Evolutionary conservation across 2,329 filamentous ascomycete genomes (phyloP).

Genomic region (Talaromyces sp.): DNA sequence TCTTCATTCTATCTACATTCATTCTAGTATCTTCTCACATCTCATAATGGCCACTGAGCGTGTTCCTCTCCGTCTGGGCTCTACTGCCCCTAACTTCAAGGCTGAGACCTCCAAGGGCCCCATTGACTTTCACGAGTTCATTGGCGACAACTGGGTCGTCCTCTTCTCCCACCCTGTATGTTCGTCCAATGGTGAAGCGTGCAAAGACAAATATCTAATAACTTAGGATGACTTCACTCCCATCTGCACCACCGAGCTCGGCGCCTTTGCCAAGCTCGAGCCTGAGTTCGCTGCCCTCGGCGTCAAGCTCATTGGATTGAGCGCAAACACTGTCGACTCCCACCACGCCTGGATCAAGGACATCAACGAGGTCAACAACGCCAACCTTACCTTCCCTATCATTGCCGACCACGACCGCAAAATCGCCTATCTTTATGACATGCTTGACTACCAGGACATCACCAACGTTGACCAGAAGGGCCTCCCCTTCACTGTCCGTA

Average conservation of each 20-base stretch:
- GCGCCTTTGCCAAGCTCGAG: conserved; percentile 85
- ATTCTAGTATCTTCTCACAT: not conserved
- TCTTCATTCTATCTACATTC: no score
- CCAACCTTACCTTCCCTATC: conserved; percentile 71
- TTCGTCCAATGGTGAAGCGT: not conserved
- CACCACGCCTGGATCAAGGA: conserved; percentile 91
- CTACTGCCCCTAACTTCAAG: conserved; percentile 65
- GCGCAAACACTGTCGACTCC: conserved; percentile 76
- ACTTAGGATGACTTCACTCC: conserved; percentile 72
- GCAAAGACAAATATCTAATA: not conserved
- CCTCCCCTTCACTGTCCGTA: conserved; percentile 89
- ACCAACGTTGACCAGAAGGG: conserved; percentile 76
- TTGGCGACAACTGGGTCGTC: conserved; percentile 66
- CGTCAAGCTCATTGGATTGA: conserved; percentile 86
- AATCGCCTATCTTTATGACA: conserved; percentile 73
- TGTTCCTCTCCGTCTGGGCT: conserved; percentile 60
- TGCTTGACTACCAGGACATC: conserved; percentile 78
- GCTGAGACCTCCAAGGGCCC: conserved; percentile 64
- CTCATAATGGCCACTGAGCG: conserved; percentile 40
- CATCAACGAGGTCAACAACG: conserved; percentile 73
- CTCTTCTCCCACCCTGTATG: conserved; percentile 64
- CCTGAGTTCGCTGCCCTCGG: conserved; percentile 81
- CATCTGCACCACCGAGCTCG: conserved; percentile 93
- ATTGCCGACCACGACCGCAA: conserved; percentile 78
- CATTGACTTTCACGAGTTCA: conserved; percentile 70